Evolutionary conservation across 1,284 basidiomycete genomes (phyloP), one percentile per base, ranked within the genome.

Genomic region (Cutaneotrichosporon cyanovorans): DNA sequence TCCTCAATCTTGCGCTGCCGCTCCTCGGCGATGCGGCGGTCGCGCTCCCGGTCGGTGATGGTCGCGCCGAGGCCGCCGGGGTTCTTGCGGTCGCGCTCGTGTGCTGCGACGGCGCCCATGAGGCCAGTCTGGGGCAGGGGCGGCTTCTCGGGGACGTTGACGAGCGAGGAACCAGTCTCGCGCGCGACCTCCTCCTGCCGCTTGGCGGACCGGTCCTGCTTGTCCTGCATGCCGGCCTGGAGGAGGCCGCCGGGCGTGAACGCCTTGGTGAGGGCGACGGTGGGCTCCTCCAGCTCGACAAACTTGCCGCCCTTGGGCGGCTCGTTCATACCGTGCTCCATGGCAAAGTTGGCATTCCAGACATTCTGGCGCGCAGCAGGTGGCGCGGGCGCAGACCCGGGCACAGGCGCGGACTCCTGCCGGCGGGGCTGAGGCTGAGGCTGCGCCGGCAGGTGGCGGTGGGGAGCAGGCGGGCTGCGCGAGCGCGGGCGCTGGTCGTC

Each of bases 61-160:
- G 88, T 81, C 23, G 92, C 91, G 46, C 93, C 93, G 25, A 95
- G 80, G 21, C 93, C 93, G 45, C 93, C 92, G 42, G 93, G 88
- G 33, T 88, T 82, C 68, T 93, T 91, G 55, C 90, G 79, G 52
- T 97, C 92, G 46, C 87, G 80, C 72, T 98, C 91, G 69, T 95
- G 90, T 16, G 85, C 87, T 21, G 89, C 90, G 59, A 98, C 92
- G 2, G 92, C 92, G 19, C 93, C 93, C 38, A 98, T 80, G 31
- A 98, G 79, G 32, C 95, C 95, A 30, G 87, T 89, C 70, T 95
- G 89, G 9, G 95, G 93, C 1, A 90, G 89, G 4, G 89, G 90
- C 0, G 92, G 90, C 69, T 95, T 95, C 65, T 83, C 81, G 5
- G 88, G 87, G 18, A 98, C 88, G 64, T 92, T 92, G 72, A 98